Percentiles rank a stretch among this genome's conserved stretches.
Conservation (phyloP, 192 early-diverging fungal genomes). For the Umbelopsis isabellina region DNA sequence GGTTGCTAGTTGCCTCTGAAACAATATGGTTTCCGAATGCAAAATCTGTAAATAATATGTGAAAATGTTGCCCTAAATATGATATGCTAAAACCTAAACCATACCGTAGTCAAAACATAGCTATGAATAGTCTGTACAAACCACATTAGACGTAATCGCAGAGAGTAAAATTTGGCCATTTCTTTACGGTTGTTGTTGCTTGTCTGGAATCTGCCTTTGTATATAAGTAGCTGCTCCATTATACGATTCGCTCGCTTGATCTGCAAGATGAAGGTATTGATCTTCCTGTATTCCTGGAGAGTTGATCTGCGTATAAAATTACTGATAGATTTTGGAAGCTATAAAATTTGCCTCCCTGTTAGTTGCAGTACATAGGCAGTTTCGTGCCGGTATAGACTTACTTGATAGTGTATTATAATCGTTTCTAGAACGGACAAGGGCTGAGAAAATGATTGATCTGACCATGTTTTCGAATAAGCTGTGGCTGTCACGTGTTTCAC, state of each 20-base stretch:
- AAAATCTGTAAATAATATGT: conserved; percentile 33
- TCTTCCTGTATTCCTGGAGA: conserved; percentile 33
- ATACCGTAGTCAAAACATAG: conserved; percentile 46
- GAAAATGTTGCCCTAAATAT: background rate
- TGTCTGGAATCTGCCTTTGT: conserved; percentile 20
- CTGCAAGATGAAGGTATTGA: conserved; percentile 36
- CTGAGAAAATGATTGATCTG: background rate
- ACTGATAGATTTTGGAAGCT: conserved; percentile 44
- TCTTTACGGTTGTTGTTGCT: background rate
- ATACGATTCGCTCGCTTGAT: conserved; percentile 43
- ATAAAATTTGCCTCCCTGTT: background rate
- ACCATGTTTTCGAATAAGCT: background rate
- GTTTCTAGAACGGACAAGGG: conserved; percentile 15
- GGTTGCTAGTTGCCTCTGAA: conserved; percentile 30
- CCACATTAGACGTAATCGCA: conserved; percentile 45
- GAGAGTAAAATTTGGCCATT: conserved; percentile 38
- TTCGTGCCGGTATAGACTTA: background rate
- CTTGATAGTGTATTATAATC: conserved; percentile 20
- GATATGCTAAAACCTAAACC: background rate
- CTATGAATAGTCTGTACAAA: conserved; percentile 46
- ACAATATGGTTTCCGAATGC: conserved; percentile 38
- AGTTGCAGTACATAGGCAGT: background rate
- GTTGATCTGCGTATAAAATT: conserved; percentile 33
- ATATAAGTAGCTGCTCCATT: conserved; percentile 40
- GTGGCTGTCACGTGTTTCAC: background rate